A percentile compares a stretch with the other conserved stretches of the same genome.
Evolutionary conservation across 768 basidiomycete species (phyloP).

Genomic region (Porphyrellus cyaneotinctus): DNA sequence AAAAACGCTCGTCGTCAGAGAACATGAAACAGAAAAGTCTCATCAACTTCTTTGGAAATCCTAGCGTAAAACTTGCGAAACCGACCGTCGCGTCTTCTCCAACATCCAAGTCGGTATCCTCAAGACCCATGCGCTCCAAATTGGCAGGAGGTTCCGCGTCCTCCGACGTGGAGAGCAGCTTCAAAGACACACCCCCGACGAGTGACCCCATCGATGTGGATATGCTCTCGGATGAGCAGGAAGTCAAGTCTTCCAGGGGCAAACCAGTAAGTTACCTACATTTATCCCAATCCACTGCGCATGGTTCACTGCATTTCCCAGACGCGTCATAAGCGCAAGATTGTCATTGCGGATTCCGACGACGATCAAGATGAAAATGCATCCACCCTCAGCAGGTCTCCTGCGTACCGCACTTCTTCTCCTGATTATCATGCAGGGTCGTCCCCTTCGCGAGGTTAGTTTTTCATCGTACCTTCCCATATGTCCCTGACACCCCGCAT

Average conservation of each 20-base stretch:
- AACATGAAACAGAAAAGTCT: slow-evolving; percentile 69
- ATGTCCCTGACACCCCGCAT: slow-evolving; percentile 1
- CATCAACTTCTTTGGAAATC: slow-evolving; percentile 59
- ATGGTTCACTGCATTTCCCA: slow-evolving; percentile 15
- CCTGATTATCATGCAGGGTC: slow-evolving; percentile 24
- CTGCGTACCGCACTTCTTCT: slow-evolving; percentile 26
- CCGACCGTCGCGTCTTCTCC: slow-evolving; percentile 35
- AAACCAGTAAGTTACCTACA: slow-evolving; percentile 30
- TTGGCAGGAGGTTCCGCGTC: slow-evolving; percentile 37
- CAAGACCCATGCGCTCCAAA: slow-evolving; percentile 36
- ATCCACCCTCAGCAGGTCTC: slow-evolving; percentile 1
- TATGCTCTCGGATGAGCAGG: slow-evolving; percentile 48
- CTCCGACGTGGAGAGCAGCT: slow-evolving; percentile 48
- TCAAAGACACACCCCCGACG: slow-evolving; percentile 64
- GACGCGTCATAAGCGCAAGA: slow-evolving; percentile 60
- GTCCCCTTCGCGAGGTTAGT: slow-evolving; percentile 27
- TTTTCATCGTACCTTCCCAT: background rate
- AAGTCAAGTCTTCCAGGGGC: slow-evolving; percentile 38
- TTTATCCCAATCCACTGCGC: background rate
- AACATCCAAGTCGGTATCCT: slow-evolving; percentile 30
- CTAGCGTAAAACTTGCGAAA: slow-evolving; percentile 12
- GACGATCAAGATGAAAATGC: slow-evolving; percentile 42
- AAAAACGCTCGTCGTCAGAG: slow-evolving; percentile 39
- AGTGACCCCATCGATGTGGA: slow-evolving; percentile 78
- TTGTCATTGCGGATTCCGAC: slow-evolving; percentile 66